These are phyloP conservation scores for Didymella keratinophila DNA, from an alignment of 2,329 filamentous ascomycete species.

Conservation along the genomic window DNA sequence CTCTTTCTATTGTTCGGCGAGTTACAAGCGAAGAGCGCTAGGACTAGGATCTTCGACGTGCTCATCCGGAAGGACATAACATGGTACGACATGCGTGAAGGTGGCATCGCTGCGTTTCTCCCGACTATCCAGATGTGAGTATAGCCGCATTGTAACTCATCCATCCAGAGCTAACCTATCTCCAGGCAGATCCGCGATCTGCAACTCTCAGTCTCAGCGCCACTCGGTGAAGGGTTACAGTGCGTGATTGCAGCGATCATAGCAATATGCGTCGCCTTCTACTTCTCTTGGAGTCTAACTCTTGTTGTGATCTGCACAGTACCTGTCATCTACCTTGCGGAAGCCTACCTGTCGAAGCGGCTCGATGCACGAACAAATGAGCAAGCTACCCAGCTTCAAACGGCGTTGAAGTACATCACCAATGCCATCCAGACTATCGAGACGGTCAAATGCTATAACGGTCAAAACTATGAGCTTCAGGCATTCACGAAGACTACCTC, in stretches of 20 bases:
- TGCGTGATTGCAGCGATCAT: constrained; percentile 70
- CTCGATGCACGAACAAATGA: constrained; percentile 71
- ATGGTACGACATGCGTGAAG: constrained; percentile 80
- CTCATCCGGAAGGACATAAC: constrained; percentile 76
- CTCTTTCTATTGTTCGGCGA: constrained; percentile 83
- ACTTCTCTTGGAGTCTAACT: constrained; percentile 83
- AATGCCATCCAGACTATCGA: constrained; percentile 79
- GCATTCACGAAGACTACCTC: constrained; percentile 68
- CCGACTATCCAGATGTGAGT: constrained; percentile 76
- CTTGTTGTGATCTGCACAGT: constrained; percentile 78
- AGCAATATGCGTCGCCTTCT: constrained; percentile 76
- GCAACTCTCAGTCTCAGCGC: constrained; percentile 80
- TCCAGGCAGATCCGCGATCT: constrained; percentile 82
- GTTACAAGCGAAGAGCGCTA: constrained; percentile 73
- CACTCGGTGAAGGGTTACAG: constrained; percentile 74
- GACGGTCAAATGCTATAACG: constrained; percentile 86
- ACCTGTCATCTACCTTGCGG: constrained; percentile 69
- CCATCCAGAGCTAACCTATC: constrained; percentile 22
- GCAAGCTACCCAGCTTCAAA: constrained; percentile 72
- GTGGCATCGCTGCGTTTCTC: constrained; percentile 76
- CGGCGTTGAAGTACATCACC: constrained; percentile 74
- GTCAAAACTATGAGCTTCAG: constrained; percentile 71
- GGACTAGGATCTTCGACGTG: constrained; percentile 70
- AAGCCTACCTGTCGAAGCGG: constrained; percentile 66
- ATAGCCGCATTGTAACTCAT: too few relatives aligned